Percentiles rank a stretch among this genome's conserved stretches.
These are phyloP conservation scores for Agapanthus africanus DNA, from an alignment of 106 monocot genomes.

Conservation along the genomic window DNA sequence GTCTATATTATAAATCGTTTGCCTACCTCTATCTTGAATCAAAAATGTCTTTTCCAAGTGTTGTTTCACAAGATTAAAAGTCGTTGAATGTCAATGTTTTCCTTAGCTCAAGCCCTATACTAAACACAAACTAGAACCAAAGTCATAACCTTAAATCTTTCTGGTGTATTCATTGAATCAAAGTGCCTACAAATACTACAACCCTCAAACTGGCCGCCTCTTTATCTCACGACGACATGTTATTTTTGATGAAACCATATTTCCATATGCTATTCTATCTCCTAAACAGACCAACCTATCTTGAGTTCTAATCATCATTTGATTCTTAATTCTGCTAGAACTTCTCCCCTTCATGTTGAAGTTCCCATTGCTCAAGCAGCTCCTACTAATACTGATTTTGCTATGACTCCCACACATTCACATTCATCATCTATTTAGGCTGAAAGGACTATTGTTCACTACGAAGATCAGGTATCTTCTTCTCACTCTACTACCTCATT, in stretches of 20 bases:
- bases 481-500: neutral
- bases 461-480: no score
- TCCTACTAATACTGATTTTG: no score
- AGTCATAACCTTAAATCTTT: neutral
- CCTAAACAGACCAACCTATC: no score
- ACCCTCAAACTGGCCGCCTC: neutral
- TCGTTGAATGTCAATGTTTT: neutral
- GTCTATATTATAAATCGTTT: no score
- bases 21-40: no score
- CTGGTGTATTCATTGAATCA: neutral
- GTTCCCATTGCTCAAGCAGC: no score
- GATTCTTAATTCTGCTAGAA: no score
- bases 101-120: neutral
- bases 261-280: neutral
- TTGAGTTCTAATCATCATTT: no score
- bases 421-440: no score
- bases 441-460: no score
- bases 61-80: neutral
- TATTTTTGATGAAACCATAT: neutral
- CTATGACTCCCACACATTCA: no score
- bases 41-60: neutral
- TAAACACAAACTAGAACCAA: neutral
- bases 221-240: neutral
- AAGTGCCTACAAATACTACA: conserved; percentile 1
- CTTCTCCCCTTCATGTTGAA: no score